Percentiles rank a stretch among this genome's conserved stretches.
phyloP scores from a whole-genome alignment of 371 early-diverging fungal species.

The Mucor racemosus region DNA sequence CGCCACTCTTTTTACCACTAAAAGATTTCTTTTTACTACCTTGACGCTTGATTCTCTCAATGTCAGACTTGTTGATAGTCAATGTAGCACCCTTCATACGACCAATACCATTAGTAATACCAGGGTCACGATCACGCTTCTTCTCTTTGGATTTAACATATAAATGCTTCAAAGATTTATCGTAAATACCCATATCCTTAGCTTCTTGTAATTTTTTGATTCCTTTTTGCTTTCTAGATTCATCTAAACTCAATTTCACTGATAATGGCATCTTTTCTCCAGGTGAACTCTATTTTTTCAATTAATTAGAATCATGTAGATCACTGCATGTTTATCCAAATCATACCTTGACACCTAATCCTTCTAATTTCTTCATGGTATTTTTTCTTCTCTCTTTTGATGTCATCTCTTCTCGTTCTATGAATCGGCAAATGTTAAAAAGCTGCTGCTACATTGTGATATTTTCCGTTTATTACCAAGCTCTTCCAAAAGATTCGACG shows the following conservation, averaged over 20 bases:
- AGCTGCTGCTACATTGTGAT: background rate
- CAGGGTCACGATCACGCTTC: constrained; percentile 45
- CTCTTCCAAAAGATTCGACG: constrained; percentile 50
- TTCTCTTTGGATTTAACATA: constrained; percentile 44
- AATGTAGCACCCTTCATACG: constrained; percentile 51
- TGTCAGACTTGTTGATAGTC: constrained; percentile 36
- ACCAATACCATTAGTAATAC: constrained; percentile 52
- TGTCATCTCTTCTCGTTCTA: constrained; percentile 52
- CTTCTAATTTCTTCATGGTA: constrained; percentile 47
- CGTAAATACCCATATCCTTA: constrained; percentile 51
- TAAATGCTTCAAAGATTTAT: constrained; percentile 49
- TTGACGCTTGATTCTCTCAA: constrained; percentile 35
- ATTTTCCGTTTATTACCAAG: constrained; percentile 27
- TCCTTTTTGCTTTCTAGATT: constrained; percentile 27
- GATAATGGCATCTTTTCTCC: constrained; percentile 35
- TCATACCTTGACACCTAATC: constrained; percentile 43
- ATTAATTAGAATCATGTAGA: background rate
- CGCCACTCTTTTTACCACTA: constrained; percentile 12
- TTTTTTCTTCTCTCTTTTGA: constrained; percentile 48
- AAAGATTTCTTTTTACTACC: constrained; percentile 27
- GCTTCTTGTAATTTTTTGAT: constrained; percentile 43
- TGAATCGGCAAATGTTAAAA: background rate
- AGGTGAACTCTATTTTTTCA: background rate
- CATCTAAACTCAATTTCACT: constrained; percentile 36
- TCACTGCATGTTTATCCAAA: background rate